phyloP scores from a whole-genome alignment of 768 basidiomycete species.

The Pisolithus marmoratus region DNA sequence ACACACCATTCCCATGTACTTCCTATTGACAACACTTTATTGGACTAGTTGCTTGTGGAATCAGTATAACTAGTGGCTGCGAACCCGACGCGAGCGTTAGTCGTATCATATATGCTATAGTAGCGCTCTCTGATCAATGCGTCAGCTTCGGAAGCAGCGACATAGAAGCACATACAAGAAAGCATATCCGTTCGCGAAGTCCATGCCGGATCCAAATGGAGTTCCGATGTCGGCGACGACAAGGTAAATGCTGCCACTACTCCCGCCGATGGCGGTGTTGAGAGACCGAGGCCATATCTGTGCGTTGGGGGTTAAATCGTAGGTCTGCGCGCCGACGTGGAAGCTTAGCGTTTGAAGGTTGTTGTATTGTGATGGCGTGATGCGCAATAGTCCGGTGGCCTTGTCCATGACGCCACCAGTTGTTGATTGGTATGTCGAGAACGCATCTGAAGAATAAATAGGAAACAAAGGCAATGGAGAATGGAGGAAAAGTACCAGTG shows the following conservation, averaged over 20 bases:
- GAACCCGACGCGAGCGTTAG: conserved; percentile 35
- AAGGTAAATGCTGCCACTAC: conserved; percentile 21
- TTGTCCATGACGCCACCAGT: conserved; percentile 25
- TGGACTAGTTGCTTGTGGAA: conserved; percentile 6
- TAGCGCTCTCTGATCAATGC: conserved; percentile 30
- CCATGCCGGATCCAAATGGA: conserved; percentile 11
- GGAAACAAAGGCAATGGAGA: neutral
- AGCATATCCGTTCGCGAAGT: conserved; percentile 20
- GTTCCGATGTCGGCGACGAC: conserved; percentile 20
- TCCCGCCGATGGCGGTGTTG: conserved; percentile 25
- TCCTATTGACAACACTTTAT: too few species aligned
- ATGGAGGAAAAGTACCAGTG: conserved; percentile 7
- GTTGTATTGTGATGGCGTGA: conserved; percentile 21
- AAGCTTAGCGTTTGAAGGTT: conserved; percentile 23
- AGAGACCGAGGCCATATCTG: conserved; percentile 33
- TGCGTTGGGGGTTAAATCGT: conserved; percentile 20
- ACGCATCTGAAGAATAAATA: conserved; percentile 18
- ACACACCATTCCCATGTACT: too few species aligned
- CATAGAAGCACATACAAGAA: conserved; percentile 13
- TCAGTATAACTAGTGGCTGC: conserved; percentile 33
- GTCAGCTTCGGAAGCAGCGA: neutral
- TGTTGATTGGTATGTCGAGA: conserved; percentile 13
- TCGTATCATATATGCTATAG: conserved; percentile 39
- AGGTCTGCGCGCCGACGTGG: conserved; percentile 14
- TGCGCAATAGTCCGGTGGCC: conserved; percentile 24